A percentile compares a stretch with the other conserved stretches of the same genome.
Evolutionary conservation across 257 asterid genomes (phyloP).

Genomic region (Capsicum rhomboideum): DNA sequence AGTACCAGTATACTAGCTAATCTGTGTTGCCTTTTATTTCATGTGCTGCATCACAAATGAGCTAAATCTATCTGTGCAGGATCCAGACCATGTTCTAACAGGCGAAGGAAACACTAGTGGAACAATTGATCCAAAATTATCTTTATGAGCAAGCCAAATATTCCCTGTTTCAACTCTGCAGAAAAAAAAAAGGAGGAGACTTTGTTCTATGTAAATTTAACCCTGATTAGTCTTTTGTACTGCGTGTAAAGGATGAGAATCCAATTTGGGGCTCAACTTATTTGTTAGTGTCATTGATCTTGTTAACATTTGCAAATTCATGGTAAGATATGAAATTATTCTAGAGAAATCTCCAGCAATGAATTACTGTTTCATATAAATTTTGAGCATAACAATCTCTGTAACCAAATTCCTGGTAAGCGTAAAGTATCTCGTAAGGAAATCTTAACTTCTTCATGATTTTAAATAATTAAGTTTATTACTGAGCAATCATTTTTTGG

Average conservation of each 20-base stretch:
- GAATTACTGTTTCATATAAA: background rate
- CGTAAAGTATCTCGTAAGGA: too few relatives aligned
- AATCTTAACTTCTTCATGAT: too few relatives aligned
- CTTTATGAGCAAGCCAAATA: conserved; percentile 23
- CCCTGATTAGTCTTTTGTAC: background rate
- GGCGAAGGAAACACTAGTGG: conserved; percentile 89
- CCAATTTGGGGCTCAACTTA: background rate
- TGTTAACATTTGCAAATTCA: background rate
- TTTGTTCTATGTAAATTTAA: background rate
- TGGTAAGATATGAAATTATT: background rate
- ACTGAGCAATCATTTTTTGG: too few relatives aligned
- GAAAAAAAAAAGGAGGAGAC: background rate
- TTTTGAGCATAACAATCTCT: background rate
- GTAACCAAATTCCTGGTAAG: background rate
- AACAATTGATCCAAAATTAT: conserved; percentile 54
- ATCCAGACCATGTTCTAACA: conserved; percentile 61
- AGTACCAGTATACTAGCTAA: background rate
- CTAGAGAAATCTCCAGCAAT: background rate
- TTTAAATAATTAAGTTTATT: too few relatives aligned
- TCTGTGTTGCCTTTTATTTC: background rate
- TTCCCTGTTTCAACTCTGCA: background rate
- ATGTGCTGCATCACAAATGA: background rate
- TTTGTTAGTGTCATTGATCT: background rate
- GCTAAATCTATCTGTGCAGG: conserved; percentile 35
- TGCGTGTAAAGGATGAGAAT: background rate